These are phyloP conservation scores for Ophiocordyceps camponoti-saundersi DNA, from an alignment of 2,329 filamentous ascomycete species.

Conservation along the genomic window DNA sequence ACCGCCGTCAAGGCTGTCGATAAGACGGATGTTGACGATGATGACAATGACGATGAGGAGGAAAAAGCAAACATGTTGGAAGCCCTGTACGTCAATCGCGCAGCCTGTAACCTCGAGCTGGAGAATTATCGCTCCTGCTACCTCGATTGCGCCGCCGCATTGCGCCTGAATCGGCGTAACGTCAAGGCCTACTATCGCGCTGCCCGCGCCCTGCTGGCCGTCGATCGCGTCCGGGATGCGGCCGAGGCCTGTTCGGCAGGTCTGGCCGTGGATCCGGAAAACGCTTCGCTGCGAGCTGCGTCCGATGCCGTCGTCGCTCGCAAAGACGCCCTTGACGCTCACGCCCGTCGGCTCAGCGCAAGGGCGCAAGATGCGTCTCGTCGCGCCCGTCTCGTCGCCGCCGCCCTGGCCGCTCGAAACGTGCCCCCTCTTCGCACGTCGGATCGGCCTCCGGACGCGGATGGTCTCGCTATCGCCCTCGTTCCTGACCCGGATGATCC, in stretches of 20 bases:
- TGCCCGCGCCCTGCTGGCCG: constrained; percentile 56
- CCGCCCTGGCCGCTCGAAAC: constrained; percentile 50
- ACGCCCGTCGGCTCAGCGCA: constrained; percentile 37
- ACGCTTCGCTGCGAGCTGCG: constrained; percentile 47
- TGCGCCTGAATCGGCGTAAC: constrained; percentile 65
- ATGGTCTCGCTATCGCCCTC: constrained; percentile 60
- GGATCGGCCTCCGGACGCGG: constrained; percentile 61
- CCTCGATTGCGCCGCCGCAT: constrained; percentile 63
- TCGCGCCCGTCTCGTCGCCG: constrained; percentile 43
- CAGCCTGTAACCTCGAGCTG: constrained; percentile 75
- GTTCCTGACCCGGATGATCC: constrained; percentile 58
- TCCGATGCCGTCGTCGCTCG: constrained; percentile 45
- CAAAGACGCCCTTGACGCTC: constrained; percentile 34
- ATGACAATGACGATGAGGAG: constrained; percentile 26
- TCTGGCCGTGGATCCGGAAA: constrained; percentile 52
- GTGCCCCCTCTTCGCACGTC: constrained; percentile 51
- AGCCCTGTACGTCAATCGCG: constrained; percentile 69
- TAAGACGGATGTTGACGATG: constrained; percentile 31
- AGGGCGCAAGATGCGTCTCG: constrained; percentile 34
- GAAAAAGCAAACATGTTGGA: constrained; percentile 53
- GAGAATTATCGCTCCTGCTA: constrained; percentile 79
- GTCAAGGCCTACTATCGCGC: constrained; percentile 87
- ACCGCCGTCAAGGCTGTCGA: constrained; percentile 25
- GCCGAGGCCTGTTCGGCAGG: constrained; percentile 63
- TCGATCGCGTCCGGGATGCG: constrained; percentile 67